phyloP scores from a whole-genome alignment of 2,329 filamentous ascomycete species.

The Talaromyces sp. region DNA sequence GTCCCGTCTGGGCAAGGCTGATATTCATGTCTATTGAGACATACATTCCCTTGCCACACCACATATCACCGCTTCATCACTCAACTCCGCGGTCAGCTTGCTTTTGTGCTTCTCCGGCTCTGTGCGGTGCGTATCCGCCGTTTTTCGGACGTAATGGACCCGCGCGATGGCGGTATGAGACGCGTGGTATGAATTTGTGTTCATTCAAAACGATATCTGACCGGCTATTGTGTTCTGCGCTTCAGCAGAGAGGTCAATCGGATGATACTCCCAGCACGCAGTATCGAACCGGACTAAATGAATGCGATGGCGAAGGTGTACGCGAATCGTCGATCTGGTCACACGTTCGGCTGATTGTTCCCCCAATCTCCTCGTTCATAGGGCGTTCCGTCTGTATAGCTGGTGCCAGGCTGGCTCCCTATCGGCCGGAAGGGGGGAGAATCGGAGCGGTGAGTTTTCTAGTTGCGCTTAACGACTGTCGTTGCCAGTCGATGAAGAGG shows the following conservation, averaged over 20 bases:
- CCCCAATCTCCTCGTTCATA: background rate
- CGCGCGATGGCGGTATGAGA: background rate
- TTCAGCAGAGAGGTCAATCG: background rate
- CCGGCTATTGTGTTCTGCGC: background rate
- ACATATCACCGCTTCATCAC: background rate
- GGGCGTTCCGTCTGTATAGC: background rate
- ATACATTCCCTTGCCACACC: background rate
- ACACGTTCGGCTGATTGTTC: background rate
- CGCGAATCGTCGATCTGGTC: background rate
- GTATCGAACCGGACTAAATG: background rate
- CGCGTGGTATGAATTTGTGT: background rate
- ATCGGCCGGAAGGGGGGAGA: background rate
- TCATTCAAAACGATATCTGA: background rate
- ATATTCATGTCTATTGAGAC: background rate
- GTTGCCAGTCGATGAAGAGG: background rate
- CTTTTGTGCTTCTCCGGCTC: background rate
- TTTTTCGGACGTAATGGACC: background rate
- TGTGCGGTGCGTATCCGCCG: background rate
- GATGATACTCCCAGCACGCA: background rate
- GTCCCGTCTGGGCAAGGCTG: background rate
- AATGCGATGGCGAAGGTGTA: background rate
- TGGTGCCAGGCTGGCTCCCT: background rate
- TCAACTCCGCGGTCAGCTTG: background rate
- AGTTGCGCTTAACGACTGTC: background rate
- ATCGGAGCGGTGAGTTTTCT: conserved; percentile 1